Conservation (phyloP, 1,284 basidiomycete species). For the Cryptococcus deneoformans region DNA sequence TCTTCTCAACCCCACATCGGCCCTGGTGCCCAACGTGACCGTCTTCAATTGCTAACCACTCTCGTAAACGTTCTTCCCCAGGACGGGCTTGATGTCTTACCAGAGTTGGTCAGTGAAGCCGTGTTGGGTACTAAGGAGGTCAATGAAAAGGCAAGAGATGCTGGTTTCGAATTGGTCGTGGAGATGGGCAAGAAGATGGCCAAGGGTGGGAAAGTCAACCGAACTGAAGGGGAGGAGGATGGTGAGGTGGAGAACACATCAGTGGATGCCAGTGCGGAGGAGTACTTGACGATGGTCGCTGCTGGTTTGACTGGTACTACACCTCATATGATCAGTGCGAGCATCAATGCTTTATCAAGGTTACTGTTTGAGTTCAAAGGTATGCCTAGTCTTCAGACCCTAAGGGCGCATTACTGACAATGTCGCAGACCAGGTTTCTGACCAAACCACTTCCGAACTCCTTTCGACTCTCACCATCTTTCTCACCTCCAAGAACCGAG, state of each 20-base stretch:
- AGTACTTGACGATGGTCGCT: slow-evolving; percentile 96
- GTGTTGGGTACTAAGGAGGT: slow-evolving; percentile 98
- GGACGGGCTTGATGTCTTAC: slow-evolving; percentile 76
- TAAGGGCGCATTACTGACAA: background rate
- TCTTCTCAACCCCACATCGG: slow-evolving; percentile 62
- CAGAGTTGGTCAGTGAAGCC: slow-evolving; percentile 88
- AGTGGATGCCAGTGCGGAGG: slow-evolving; percentile 73
- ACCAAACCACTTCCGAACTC: slow-evolving; percentile 79
- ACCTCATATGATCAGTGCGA: slow-evolving; percentile 98
- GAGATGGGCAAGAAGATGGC: slow-evolving; percentile 93
- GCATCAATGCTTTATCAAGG: slow-evolving; percentile 89
- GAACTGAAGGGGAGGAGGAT: slow-evolving; percentile 65
- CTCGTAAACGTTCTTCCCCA: slow-evolving; percentile 71
- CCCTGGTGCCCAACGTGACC: slow-evolving; percentile 90
- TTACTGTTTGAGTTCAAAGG: slow-evolving; percentile 96
- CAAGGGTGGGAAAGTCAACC: slow-evolving; percentile 77
- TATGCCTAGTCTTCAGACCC: slow-evolving; percentile 38
- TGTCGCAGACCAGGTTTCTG: slow-evolving; percentile 63
- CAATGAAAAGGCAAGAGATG: slow-evolving; percentile 84
- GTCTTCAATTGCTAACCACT: slow-evolving; percentile 70
- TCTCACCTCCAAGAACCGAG: slow-evolving; percentile 87
- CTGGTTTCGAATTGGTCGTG: slow-evolving; percentile 87
- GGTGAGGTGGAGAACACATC: slow-evolving; percentile 54
- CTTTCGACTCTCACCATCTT: slow-evolving; percentile 86
- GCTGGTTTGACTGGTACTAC: slow-evolving; percentile 90